Base-by-base conservation (phyloP, 148 eudicot genomes). In the Spergularia bocconei region DNA sequence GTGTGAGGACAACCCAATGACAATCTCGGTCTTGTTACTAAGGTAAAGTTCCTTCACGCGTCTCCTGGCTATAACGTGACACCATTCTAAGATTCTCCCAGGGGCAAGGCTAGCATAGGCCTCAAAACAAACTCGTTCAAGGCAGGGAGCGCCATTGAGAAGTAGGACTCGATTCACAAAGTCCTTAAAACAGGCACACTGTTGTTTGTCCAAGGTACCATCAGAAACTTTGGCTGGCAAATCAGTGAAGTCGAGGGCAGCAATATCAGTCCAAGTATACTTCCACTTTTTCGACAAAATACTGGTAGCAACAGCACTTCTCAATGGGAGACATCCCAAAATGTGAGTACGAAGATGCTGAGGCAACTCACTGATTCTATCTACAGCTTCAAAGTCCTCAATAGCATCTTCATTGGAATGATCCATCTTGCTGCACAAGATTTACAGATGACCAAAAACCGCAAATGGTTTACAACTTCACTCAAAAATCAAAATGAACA, bases 101-200 rank as follows among this genome's bases (percentile, higher is more conserved):
- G 48, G 25, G 9, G 13, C n/a, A 48, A 75, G 66, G 54, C 65
- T 64, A 16, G 69, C 36, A 48, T 51, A 75, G 20, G 67, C 20
- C 58, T 79, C 77, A 61, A 79, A 62, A 12, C 54, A 70, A 33
- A 79, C 51, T 14, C 23, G 51, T 53, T 55, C 19, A 7, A 82
- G 63, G 17, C 60, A 78, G n/a, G 77, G 66, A 0, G 44, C 75
- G 4, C 74, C 71, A 63, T 69, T 72, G 11, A 54, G 58, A 47
- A 63, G 64, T 64, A 82, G 47, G 53, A 79, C 79, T n/a, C 79
- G 67, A 33, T 67, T 47, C 15, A 82, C 81, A 20, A 78, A 78
- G 21, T 70, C 19, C 10, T 33, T 21, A 59, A 74, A 82, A n/a
- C 50, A 53, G 53, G 4, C 48, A 70, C 14, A 54, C 51, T 70